These are phyloP conservation scores for Lachnellula arida DNA, from an alignment of 2,329 filamentous ascomycete genomes.

Conservation along the genomic window DNA sequence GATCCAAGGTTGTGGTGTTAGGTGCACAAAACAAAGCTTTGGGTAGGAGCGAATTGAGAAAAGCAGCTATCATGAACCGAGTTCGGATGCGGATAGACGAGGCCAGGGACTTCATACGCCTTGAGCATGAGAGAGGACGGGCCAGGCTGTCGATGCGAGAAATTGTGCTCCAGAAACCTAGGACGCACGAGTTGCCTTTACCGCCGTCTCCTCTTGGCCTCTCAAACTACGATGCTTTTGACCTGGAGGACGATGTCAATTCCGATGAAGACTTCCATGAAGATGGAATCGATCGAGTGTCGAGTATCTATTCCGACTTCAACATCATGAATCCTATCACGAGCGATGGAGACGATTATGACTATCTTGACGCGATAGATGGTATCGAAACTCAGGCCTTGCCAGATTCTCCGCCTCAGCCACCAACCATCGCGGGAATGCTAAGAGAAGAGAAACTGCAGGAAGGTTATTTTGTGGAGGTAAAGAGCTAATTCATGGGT, in stretches of 20 bases:
- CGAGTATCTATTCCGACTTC: conserved; percentile 31
- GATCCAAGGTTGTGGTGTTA: conserved; percentile 41
- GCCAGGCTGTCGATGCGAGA: conserved; percentile 23
- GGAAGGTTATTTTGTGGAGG: conserved; percentile 24
- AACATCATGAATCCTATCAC: conserved; percentile 29
- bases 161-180: conserved; percentile 24
- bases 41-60: conserved; percentile 50
- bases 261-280: conserved; percentile 13
- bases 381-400: conserved; percentile 28
- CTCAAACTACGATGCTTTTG: conserved; percentile 33
- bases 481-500: conserved; percentile 27
- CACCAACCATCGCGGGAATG: conserved; percentile 26
- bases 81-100: conserved; percentile 44
- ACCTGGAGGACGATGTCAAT: conserved; percentile 30
- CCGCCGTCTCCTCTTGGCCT: conserved; percentile 31
- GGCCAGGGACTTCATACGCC: conserved; percentile 21
- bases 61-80: conserved; percentile 62
- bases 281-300: conserved; percentile 14
- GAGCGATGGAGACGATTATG: conserved; percentile 27
- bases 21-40: conserved; percentile 42
- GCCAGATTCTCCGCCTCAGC: conserved; percentile 24
- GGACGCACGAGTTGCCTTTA: conserved; percentile 24
- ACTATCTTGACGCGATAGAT: conserved; percentile 31
- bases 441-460: conserved; percentile 25
- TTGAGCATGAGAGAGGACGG: conserved; percentile 22